Conservation (phyloP, 768 basidiomycete species). For the Russula sp. region DNA sequence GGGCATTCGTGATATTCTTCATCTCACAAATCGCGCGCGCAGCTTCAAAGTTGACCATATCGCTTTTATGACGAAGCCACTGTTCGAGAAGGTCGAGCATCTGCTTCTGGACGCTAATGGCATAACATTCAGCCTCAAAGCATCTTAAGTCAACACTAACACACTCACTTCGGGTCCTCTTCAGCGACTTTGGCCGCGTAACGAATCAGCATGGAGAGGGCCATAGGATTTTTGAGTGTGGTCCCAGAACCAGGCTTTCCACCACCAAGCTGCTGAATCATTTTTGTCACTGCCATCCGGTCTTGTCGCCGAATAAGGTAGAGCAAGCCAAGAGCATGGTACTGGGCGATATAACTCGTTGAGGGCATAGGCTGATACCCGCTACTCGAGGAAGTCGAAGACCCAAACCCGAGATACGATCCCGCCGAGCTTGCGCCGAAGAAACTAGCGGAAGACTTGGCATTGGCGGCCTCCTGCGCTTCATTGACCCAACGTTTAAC, state of each 20-base stretch:
- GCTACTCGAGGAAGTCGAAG: constrained; percentile 48
- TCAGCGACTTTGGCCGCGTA: constrained; percentile 99
- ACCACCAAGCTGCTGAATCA: constrained; percentile 96
- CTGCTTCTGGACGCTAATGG: constrained; percentile 75
- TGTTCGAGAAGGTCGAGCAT: constrained; percentile 93
- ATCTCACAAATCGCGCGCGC: constrained; percentile 97
- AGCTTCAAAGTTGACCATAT: constrained; percentile 99
- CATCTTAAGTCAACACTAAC: constrained; percentile 35
- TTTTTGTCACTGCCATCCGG: constrained; percentile 98
- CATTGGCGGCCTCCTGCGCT: constrained; percentile 91
- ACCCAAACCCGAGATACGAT: constrained; percentile 70
- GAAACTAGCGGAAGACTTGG: constrained; percentile 73
- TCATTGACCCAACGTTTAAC: constrained; percentile 99
- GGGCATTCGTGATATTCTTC: constrained; percentile 72
- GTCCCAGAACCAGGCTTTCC: constrained; percentile 82
- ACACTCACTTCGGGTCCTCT: constrained; percentile 98
- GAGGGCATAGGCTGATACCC: constrained; percentile 79
- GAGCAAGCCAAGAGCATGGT: constrained; percentile 91
- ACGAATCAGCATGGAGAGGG: constrained; percentile 96
- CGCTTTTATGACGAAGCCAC: constrained; percentile 96
- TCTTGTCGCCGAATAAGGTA: constrained; percentile 97
- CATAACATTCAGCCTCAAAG: constrained; percentile 14
- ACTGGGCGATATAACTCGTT: constrained; percentile 92
- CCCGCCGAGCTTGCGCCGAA: constrained; percentile 49
- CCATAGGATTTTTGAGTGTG: constrained; percentile 92